A percentile compares a stretch with the other conserved stretches of the same genome.
Conservation (phyloP, 2,329 filamentous ascomycete genomes). For the Chaetothyriales sp. region DNA sequence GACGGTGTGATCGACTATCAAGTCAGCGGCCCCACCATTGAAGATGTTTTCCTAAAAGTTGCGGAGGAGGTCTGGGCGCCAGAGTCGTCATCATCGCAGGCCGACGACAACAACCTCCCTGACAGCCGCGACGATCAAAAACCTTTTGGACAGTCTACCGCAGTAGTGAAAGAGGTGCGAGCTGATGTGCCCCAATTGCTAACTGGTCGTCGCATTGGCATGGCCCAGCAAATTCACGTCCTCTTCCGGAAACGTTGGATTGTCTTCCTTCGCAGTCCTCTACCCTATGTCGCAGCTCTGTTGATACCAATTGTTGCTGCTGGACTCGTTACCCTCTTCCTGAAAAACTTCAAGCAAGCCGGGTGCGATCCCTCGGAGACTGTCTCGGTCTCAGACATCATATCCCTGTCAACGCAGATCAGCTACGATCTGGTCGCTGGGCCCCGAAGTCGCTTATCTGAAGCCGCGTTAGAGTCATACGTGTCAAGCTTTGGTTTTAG, state of each 20-base stretch:
- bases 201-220: slow-evolving; percentile 56
- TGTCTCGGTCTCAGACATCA: slow-evolving; percentile 18
- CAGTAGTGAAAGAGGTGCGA: slow-evolving; percentile 4
- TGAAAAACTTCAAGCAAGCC: slow-evolving; percentile 43
- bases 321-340: slow-evolving; percentile 63
- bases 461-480: slow-evolving; percentile 15
- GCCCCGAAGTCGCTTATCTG: slow-evolving; percentile 22
- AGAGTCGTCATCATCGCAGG: not conserved
- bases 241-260: slow-evolving; percentile 66
- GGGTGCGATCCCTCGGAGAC: slow-evolving; percentile 40
- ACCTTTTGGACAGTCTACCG: not conserved
- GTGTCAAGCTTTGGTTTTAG: slow-evolving; percentile 19
- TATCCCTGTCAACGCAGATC: slow-evolving; percentile 21
- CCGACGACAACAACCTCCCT: slow-evolving; percentile 4
- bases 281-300: slow-evolving; percentile 62
- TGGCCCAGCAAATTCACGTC: slow-evolving; percentile 56
- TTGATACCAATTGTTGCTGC: slow-evolving; percentile 67
- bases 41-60: slow-evolving; percentile 79
- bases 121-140: slow-evolving; percentile 8
- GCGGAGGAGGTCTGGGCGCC: slow-evolving; percentile 56
- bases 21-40: slow-evolving; percentile 77
- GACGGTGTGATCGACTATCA: slow-evolving; percentile 62
- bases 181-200: slow-evolving; percentile 35
- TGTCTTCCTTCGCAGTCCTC: slow-evolving; percentile 63
- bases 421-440: slow-evolving; percentile 26